These are phyloP conservation scores for Gossypium sturtianum DNA, from an alignment of 345 rosid genomes.

Conservation along the genomic window DNA sequence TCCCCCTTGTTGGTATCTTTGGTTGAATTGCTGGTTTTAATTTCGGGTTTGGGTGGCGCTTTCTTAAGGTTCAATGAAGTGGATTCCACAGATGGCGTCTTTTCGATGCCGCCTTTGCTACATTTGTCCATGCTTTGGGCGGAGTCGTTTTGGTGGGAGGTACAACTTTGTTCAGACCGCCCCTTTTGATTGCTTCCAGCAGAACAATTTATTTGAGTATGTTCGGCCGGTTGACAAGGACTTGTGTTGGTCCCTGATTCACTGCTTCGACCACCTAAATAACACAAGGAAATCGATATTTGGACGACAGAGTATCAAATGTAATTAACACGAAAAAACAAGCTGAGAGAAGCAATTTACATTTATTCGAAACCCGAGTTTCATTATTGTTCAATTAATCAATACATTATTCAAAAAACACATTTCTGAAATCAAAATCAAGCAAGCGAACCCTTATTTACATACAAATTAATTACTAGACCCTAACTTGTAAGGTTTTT, in stretches of 20 bases:
- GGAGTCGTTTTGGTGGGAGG: constrained; percentile 12
- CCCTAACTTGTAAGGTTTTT: not conserved
- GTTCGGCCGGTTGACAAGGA: constrained; percentile 9
- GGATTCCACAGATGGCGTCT: not conserved
- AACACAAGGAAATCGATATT: not conserved
- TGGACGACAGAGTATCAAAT: not conserved
- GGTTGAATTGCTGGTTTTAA: not conserved
- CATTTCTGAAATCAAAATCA: not conserved
- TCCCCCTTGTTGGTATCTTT: constrained; percentile 10
- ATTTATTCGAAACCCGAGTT: not conserved
- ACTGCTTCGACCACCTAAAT: constrained; percentile 33
- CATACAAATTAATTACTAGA: no score
- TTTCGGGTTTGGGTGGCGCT: not conserved
- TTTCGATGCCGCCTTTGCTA: not conserved
- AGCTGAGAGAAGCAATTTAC: not conserved
- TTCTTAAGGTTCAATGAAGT: not conserved
- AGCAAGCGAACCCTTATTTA: not conserved
- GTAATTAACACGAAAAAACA: not conserved
- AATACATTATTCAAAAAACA: not conserved
- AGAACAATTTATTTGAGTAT: constrained; percentile 15
- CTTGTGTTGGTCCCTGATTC: constrained; percentile 25
- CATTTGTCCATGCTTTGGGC: not conserved
- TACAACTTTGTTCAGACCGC: constrained; percentile 12
- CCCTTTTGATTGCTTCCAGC: constrained; percentile 4
- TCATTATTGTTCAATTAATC: not conserved